Conservation (phyloP, 2,329 filamentous ascomycete genomes). For the Trichoderma endophyticum region DNA sequence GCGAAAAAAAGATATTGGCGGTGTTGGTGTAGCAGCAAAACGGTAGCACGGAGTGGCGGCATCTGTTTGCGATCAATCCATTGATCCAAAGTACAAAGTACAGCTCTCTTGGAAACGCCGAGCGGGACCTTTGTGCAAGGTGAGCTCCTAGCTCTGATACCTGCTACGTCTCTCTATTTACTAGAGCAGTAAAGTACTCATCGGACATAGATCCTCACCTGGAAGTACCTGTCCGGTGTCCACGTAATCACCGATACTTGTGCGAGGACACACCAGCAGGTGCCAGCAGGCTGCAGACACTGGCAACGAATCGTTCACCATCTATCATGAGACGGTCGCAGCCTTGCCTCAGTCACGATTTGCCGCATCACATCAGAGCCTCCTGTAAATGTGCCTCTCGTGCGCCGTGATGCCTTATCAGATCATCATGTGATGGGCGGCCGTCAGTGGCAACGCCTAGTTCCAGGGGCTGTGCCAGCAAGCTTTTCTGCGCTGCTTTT, state of each 20-base stretch:
- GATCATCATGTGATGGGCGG: constrained; percentile 16
- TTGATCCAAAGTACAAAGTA: neutral
- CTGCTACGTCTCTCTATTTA: neutral
- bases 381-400: neutral
- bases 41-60: neutral
- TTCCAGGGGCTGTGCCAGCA: constrained; percentile 13
- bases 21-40: neutral
- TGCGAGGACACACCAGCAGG: neutral
- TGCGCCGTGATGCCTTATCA: neutral
- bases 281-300: neutral
- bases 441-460: constrained; percentile 13
- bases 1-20: neutral
- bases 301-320: neutral
- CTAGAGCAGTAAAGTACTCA: neutral
- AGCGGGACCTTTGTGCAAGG: neutral
- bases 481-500: neutral
- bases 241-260: constrained; percentile 7
- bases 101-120: neutral
- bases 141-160: neutral
- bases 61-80: neutral
- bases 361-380: neutral
- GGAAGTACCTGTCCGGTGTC: neutral
- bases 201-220: neutral
- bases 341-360: neutral
- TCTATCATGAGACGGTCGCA: neutral